Evolutionary conservation across 2,329 filamentous ascomycete genomes (phyloP).

Genomic region (Cordyceps cicadae): DNA sequence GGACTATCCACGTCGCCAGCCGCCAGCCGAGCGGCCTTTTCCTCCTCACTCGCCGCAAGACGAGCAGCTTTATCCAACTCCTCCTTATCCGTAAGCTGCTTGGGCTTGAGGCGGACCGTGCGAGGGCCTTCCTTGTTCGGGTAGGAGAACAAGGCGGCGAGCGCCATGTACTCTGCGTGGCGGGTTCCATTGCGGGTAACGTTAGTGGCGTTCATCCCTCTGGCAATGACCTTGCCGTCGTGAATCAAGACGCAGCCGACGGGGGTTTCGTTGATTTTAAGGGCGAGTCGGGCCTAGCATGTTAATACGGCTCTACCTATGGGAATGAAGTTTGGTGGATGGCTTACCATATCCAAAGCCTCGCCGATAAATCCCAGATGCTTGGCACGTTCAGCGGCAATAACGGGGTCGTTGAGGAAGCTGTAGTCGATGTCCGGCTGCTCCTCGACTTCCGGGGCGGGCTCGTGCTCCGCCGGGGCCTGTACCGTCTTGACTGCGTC

Average conservation of each 20-base stretch:
- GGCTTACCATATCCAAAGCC: conserved; percentile 72
- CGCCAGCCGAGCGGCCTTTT: conserved; percentile 15
- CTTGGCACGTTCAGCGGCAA: conserved; percentile 25
- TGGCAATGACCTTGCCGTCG: conserved; percentile 68
- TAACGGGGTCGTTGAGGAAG: conserved; percentile 20
- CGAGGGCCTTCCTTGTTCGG: conserved; percentile 22
- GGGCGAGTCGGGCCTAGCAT: conserved; percentile 69
- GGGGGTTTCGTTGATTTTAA: conserved; percentile 82
- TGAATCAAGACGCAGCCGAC: conserved; percentile 93
- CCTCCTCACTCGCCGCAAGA: conserved; percentile 17
- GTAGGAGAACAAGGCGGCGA: conserved; percentile 49
- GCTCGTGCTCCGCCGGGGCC: not conserved
- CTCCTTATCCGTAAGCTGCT: conserved; percentile 20
- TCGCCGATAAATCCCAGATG: conserved; percentile 65
- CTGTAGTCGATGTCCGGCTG: not conserved
- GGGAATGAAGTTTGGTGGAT: not conserved
- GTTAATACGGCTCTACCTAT: conserved; percentile 16
- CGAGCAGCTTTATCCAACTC: conserved; percentile 12
- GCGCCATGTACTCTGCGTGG: conserved; percentile 90
- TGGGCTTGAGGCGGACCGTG: conserved; percentile 27
- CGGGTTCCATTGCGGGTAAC: conserved; percentile 82
- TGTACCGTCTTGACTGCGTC: not conserved
- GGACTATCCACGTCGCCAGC: not conserved
- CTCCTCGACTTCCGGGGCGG: not conserved
- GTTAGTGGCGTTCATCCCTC: conserved; percentile 96